Evolutionary conservation across 768 basidiomycete genomes (phyloP).

Genomic region (Cytidiella melzeri): DNA sequence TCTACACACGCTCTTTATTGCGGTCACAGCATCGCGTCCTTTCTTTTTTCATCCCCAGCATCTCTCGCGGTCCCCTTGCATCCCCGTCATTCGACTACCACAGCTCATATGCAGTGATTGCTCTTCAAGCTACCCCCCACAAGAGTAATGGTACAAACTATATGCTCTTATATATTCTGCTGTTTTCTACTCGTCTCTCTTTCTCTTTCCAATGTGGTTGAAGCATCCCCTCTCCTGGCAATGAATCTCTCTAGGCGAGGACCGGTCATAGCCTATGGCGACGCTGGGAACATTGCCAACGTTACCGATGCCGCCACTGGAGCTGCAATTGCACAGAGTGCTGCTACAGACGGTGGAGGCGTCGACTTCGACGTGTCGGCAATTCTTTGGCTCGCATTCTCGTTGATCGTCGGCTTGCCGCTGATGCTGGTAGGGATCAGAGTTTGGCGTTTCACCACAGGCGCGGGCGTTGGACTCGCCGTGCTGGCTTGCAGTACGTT

Average conservation of each 20-base stretch:
- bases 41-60: neutral
- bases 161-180: no score
- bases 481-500: slow-evolving; percentile 33
- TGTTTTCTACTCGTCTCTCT: no score
- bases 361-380: slow-evolving; percentile 39
- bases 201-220: neutral
- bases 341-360: slow-evolving; percentile 56
- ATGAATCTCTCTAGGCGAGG: slow-evolving; percentile 1
- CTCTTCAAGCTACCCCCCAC: neutral
- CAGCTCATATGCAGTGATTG: neutral
- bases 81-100: neutral
- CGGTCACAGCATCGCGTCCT: neutral
- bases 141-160: neutral
- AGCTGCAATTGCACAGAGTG: slow-evolving; percentile 43
- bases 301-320: slow-evolving; percentile 42
- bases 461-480: slow-evolving; percentile 47
- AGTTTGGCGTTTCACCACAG: slow-evolving; percentile 51
- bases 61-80: neutral
- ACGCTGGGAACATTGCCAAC: slow-evolving; percentile 29
- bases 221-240: neutral
- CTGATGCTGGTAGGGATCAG: slow-evolving; percentile 53
- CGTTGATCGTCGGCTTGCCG: slow-evolving; percentile 44
- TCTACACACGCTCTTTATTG: neutral
- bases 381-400: slow-evolving; percentile 53
- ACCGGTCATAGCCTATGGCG: slow-evolving; percentile 12